A percentile compares a stretch with the other conserved stretches of the same genome.
Conservation (phyloP, 1,139 yeast genomes). For the Eremothecium sinecaudum region DNA sequence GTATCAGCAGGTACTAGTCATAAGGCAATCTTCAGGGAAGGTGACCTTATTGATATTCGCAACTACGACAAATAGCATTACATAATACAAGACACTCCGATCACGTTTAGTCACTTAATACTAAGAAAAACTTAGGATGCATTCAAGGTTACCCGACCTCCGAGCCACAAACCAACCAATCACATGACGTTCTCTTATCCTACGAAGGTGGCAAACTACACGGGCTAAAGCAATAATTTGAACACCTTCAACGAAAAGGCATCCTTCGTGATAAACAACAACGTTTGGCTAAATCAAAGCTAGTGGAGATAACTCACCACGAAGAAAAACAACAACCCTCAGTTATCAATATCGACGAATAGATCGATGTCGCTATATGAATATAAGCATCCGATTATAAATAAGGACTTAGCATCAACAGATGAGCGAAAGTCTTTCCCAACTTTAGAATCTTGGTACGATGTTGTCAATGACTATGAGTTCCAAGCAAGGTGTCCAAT, state of each 20-base stretch:
- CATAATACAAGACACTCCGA: too few species aligned
- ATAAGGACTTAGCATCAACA: slow-evolving; percentile 21
- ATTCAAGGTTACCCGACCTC: too few species aligned
- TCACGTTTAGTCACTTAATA: too few species aligned
- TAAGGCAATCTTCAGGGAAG: too few species aligned
- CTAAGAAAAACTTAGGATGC: too few species aligned
- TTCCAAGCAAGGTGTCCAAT: slow-evolving; percentile 31
- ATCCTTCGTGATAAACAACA: slow-evolving; percentile 5
- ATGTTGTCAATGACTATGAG: slow-evolving; percentile 30
- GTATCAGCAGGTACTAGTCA: too few species aligned
- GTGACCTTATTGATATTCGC: too few species aligned
- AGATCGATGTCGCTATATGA: slow-evolving; percentile 26
- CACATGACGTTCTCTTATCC: too few species aligned
- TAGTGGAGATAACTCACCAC: slow-evolving; percentile 4
- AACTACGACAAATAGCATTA: too few species aligned
- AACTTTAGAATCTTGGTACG: slow-evolving; percentile 29
- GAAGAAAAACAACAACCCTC: slow-evolving; percentile 1
- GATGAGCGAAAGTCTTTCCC: slow-evolving; percentile 22
- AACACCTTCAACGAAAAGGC: slow-evolving; percentile 5
- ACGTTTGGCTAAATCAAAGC: background rate
- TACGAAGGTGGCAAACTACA: too few species aligned
- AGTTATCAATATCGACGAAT: slow-evolving; percentile 6
- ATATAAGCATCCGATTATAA: slow-evolving; percentile 30
- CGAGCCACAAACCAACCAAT: too few species aligned
- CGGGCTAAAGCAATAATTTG: background rate